Evolutionary conservation across 352 stramenopile species (phyloP), one percentile per base, ranked within the genome.

Genomic region (Phytopythium mirpurense): DNA sequence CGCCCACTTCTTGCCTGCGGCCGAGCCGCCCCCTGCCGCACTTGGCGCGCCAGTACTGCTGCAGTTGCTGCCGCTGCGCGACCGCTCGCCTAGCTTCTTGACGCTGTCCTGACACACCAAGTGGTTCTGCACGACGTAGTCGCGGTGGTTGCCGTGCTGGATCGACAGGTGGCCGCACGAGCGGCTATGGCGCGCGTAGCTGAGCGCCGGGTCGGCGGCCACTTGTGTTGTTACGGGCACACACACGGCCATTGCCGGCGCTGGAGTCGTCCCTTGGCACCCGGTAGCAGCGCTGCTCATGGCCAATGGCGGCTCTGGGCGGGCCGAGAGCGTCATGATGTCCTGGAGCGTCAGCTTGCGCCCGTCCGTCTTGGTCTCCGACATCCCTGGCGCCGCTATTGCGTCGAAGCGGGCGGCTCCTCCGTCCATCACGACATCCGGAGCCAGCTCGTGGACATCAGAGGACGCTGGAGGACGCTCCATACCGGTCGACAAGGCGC

Each of bases 91-190:
- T 23, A 89, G 57, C 35, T 60, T 76, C 35, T 63, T 87, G 58
- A 91, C 69, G 51, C 63, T 88, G 52, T 89, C 70, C 62, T 88
- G 72, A 51, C 81, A 91, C 46, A 91, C 74, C 31, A 91, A 67
- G 44, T 91, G 81, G 59, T 91, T 89, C 54, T 88, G 80, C 43
- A 91, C 81, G 35, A 91, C 78, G 53, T 88, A 91, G 58, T 91
- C 81, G 47, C 73, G 78, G 48, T 91, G 81, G 58, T 89, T 78
- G 19, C 81, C 81, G 52, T 91, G 81, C 54, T 84, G 66, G 36
- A 91, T 91, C 45, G 78, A 82, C 51, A 91, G 64, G 42, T 91
- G 81, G 8, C 81, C 78, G 56, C 81, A 91, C 3, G 70, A 74
- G 8, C 70, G 72, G 52, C 74, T 88, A 57, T 91, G 80, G 0